Conservation (phyloP, 2,329 filamentous ascomycete genomes). For the Cordyceps farinosa region DNA sequence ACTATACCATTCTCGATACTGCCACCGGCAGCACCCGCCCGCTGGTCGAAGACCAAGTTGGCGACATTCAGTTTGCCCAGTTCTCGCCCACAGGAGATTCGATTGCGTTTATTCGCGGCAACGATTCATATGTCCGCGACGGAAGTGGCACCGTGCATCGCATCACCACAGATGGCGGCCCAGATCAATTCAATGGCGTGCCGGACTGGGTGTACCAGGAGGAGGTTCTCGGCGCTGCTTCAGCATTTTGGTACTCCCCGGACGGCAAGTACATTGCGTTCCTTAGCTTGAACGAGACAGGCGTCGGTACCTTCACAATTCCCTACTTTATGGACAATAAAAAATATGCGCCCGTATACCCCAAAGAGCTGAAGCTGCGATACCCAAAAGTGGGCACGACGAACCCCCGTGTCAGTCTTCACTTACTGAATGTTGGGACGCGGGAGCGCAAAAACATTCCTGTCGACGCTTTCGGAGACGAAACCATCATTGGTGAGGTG, state of each 20-base stretch:
- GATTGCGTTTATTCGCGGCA: conserved; percentile 65
- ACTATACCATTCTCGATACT: conserved; percentile 63
- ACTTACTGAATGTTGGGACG: conserved; percentile 51
- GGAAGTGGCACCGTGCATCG: conserved; percentile 51
- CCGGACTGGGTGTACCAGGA: conserved; percentile 82
- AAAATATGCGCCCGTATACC: conserved; percentile 57
- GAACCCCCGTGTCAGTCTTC: conserved; percentile 62
- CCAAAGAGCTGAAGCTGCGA: conserved; percentile 57
- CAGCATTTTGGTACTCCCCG: conserved; percentile 87
- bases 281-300: conserved; percentile 78
- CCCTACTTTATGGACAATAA: conserved; percentile 63
- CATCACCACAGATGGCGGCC: conserved; percentile 57
- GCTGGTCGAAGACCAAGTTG: conserved; percentile 55
- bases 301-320: conserved; percentile 62
- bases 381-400: conserved; percentile 68
- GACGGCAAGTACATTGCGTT: conserved; percentile 86
- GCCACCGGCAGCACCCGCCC: conserved; percentile 51
- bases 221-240: conserved; percentile 61
- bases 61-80: conserved; percentile 64
- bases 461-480: conserved; percentile 56
- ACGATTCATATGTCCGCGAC: conserved; percentile 55
- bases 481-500: conserved; percentile 65
- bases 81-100: conserved; percentile 55
- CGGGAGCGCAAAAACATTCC: conserved; percentile 43
- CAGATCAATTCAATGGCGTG: conserved; percentile 60